Percentiles rank a stretch among this genome's conserved stretches.
Conservation (phyloP, 2,329 filamentous ascomycete species). For the Metarhizium album region DNA sequence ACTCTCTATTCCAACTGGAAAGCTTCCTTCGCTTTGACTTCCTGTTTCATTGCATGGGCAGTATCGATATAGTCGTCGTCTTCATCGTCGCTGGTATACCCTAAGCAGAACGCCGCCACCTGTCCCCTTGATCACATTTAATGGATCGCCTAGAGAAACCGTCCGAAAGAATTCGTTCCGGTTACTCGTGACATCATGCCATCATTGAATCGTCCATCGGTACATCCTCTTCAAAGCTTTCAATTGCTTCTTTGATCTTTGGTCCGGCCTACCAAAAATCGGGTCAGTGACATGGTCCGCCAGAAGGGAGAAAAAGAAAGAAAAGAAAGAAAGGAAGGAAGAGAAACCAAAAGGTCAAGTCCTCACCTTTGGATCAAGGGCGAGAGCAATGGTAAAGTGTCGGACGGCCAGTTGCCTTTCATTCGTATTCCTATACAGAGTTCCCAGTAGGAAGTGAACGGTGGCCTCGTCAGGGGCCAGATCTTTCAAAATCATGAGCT, state of each 20-base stretch:
- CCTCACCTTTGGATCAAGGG: constrained; percentile 88
- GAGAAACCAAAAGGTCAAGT: background rate
- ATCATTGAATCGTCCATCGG: constrained; percentile 58
- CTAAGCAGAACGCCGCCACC: background rate
- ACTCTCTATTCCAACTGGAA: background rate
- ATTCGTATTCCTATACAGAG: constrained; percentile 63
- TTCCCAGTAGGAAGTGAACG: constrained; percentile 88
- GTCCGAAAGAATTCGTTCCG: constrained; percentile 4
- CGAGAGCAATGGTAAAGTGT: constrained; percentile 89
- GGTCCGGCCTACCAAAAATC: constrained; percentile 59
- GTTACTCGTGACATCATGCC: constrained; percentile 31
- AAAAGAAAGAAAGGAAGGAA: background rate
- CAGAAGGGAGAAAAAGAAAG: background rate
- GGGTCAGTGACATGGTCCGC: background rate
- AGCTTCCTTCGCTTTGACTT: background rate
- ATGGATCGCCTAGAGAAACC: background rate
- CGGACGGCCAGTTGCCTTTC: constrained; percentile 74
- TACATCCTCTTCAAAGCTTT: constrained; percentile 74
- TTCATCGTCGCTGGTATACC: background rate
- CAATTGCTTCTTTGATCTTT: constrained; percentile 94
- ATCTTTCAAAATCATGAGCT: constrained; percentile 81
- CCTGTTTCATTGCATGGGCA: background rate
- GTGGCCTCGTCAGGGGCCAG: constrained; percentile 90
- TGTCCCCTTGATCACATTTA: background rate
- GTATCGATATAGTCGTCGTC: background rate